Conservation (phyloP, 805 yeast genomes). For the Ogataea polymorpha region DNA sequence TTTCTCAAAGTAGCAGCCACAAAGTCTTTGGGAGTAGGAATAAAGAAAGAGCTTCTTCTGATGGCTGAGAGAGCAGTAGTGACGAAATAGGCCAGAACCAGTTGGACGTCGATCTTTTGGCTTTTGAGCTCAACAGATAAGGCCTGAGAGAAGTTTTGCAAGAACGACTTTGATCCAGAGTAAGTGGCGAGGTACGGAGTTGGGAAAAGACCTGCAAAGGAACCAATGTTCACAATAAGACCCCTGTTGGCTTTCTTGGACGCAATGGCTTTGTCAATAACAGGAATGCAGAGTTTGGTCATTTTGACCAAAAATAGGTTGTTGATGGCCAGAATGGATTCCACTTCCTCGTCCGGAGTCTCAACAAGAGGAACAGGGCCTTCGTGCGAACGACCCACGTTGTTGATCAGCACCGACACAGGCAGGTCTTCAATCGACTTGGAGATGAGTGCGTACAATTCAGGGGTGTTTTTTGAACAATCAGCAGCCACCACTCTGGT, state of each 20-base stretch:
- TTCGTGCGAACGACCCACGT: conserved; percentile 92
- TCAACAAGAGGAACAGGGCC: conserved; percentile 92
- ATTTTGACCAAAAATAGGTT: conserved; percentile 78
- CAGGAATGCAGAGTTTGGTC: conserved; percentile 76
- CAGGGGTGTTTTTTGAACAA: conserved; percentile 59
- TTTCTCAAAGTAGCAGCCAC: conserved; percentile 67
- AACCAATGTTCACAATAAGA: conserved; percentile 89
- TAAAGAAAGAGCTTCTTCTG: conserved; percentile 64
- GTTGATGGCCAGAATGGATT: conserved; percentile 80
- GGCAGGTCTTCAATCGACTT: conserved; percentile 49
- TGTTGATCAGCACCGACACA: conserved; percentile 78
- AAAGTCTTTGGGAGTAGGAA: conserved; percentile 80
- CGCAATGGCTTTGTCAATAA: conserved; percentile 53
- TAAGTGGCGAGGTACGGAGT: conserved; percentile 90
- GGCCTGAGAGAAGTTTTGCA: conserved; percentile 90
- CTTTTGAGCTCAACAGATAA: conserved; percentile 78
- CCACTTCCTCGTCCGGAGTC: conserved; percentile 70
- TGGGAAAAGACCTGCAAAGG: conserved; percentile 92
- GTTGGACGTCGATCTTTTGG: conserved; percentile 77
- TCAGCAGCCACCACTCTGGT: conserved; percentile 76
- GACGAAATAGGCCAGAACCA: conserved; percentile 83
- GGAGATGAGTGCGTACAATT: conserved; percentile 52
- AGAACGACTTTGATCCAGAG: conserved; percentile 93
- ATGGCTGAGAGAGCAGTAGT: conserved; percentile 96
- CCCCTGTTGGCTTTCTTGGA: conserved; percentile 51